phyloP scores from a whole-genome alignment of 108 stramenopile species.

The Pseudonitzschia pungens region DNA sequence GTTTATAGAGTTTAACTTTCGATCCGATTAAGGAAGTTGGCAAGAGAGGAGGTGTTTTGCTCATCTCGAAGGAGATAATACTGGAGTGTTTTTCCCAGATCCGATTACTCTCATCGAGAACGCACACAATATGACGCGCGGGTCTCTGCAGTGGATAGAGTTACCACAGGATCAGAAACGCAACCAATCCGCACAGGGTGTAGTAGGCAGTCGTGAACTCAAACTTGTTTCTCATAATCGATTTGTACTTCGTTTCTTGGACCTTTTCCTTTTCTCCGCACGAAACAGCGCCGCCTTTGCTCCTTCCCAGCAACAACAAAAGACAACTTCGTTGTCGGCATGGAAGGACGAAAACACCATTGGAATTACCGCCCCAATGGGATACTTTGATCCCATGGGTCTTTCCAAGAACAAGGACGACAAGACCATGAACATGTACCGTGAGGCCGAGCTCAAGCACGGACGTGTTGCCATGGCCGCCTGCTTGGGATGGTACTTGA shows the following conservation, averaged over 20 bases:
- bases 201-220: neutral
- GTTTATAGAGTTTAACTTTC: too few species aligned
- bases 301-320: slow-evolving; percentile 45
- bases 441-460: slow-evolving; percentile 96
- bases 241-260: neutral
- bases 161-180: neutral
- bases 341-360: slow-evolving; percentile 75
- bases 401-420: slow-evolving; percentile 77
- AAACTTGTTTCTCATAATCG: neutral
- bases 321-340: slow-evolving; percentile 46
- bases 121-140: neutral
- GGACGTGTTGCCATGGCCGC: slow-evolving; percentile 97
- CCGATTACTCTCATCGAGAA: neutral
- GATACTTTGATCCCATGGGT: slow-evolving; percentile 91
- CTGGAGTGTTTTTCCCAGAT: neutral
- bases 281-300: slow-evolving; percentile 77
- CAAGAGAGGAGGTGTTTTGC: neutral
- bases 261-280: neutral
- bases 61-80: neutral
- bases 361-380: slow-evolving; percentile 82
- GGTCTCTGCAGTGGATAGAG: neutral
- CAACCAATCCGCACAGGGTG: neutral
- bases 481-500: slow-evolving; percentile 92
- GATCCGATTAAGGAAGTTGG: neutral
- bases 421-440: slow-evolving; percentile 82